Base-by-base conservation (phyloP, 2,329 filamentous ascomycete species). In the Pseudogymnoascus sp. region DNA sequence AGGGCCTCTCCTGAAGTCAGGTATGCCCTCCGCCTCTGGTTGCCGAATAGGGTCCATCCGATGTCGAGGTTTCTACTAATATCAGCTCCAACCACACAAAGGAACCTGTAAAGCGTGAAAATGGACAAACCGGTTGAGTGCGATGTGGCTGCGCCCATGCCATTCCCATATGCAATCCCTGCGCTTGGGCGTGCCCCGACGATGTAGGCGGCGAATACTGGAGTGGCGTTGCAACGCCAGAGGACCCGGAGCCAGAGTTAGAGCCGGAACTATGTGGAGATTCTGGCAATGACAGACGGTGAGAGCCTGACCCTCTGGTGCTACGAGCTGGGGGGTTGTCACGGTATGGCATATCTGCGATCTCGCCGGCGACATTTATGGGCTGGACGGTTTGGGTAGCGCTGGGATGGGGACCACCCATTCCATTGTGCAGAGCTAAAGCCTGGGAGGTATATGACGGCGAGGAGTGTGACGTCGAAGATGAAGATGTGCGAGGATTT, bases 81-180 rank as follows among this genome's bases (percentile, higher is more conserved):
- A 33, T 56, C 10, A 56, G 50, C 16, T 33, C n/a, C 7, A 33
- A 7, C 4, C 29, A 21, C 29, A 7, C 16, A 21, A 13, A n/a
- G 11, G 5, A 13, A 19, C 7, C 2, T 33, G 14, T 14, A 21
- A 56, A 6, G 4, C 10, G 5, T 19, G 11, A 6, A 33, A 4
- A 2, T 33, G 31, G 29, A 56, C 50, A 2, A 33, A 56, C 50
- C 29, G 50, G 50, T 26, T 56, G 50, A 33, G 31, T 56, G 29
- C 10, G n/a, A 33, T 56, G 50, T 7, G 50, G 29, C 10, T 5
- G 26, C 16, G 29, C 50, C 50, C 50, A 56, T 5, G 50, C 50
- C 50, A 56, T 56, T 16, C 50, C 50, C 50, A 56, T 56, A 33
- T 56, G 50, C 26, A 56, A 56, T 10, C 50, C 50, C 50, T 56